These are phyloP conservation scores for Agaricus sinodeliciosus DNA, from an alignment of 768 basidiomycete genomes.

Conservation along the genomic window DNA sequence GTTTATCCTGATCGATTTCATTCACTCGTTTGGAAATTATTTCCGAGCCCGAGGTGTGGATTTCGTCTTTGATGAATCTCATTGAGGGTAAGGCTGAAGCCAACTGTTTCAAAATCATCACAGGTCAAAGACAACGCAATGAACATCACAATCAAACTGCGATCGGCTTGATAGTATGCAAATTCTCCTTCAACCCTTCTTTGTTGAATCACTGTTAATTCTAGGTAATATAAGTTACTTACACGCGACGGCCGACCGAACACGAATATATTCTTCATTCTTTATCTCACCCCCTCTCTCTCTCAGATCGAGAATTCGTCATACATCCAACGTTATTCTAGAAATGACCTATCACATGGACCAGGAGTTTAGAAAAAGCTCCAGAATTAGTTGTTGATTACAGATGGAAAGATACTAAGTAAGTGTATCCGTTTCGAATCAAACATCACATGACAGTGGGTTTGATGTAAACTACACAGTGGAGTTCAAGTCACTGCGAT, in stretches of 20 bases:
- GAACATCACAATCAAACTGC: slow-evolving; percentile 21
- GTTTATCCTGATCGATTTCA: slow-evolving; percentile 48
- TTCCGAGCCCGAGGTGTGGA: slow-evolving; percentile 37
- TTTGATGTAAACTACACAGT: slow-evolving; percentile 9
- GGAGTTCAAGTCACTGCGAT: slow-evolving; percentile 19
- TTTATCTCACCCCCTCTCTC: slow-evolving; percentile 16
- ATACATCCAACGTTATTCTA: slow-evolving; percentile 8
- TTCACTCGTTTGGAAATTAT: slow-evolving; percentile 30
- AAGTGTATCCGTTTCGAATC: not conserved
- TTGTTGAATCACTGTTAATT: too few species aligned
- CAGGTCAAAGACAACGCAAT: slow-evolving; percentile 17
- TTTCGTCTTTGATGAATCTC: slow-evolving; percentile 41
- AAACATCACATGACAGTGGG: not conserved
- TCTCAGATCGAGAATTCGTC: slow-evolving; percentile 32
- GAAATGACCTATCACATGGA: too few species aligned
- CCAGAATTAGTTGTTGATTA: too few species aligned
- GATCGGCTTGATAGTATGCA: slow-evolving; percentile 18
- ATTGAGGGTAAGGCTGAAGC: slow-evolving; percentile 32
- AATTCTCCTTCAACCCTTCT: too few species aligned
- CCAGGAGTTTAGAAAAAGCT: too few species aligned
- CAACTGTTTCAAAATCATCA: slow-evolving; percentile 1
- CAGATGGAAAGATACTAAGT: too few species aligned
- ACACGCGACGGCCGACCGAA: slow-evolving; percentile 33
- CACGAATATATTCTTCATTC: slow-evolving; percentile 37
- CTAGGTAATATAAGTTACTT: too few species aligned